phyloP scores from a whole-genome alignment of 2,329 filamentous ascomycete genomes.

The Claviceps sp. region DNA sequence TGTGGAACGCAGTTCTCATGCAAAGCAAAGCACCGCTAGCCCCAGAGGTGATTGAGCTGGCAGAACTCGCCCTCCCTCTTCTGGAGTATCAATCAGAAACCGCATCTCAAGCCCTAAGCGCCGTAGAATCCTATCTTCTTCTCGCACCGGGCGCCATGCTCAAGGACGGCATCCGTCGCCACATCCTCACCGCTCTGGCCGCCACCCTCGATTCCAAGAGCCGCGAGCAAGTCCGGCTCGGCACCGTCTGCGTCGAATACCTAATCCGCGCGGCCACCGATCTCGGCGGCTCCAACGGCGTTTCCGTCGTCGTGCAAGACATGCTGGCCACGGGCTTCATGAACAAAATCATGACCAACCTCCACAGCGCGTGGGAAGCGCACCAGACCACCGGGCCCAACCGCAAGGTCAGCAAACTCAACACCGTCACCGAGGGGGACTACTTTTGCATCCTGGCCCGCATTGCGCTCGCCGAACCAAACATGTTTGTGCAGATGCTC shows the following conservation, averaged over 20 bases:
- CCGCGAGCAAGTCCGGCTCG: constrained; percentile 43
- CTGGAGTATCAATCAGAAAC: constrained; percentile 54
- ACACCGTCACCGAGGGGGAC: constrained; percentile 65
- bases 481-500: constrained; percentile 49
- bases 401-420: constrained; percentile 52
- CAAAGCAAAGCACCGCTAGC: constrained; percentile 51
- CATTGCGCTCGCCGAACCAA: constrained; percentile 59
- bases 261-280: constrained; percentile 49
- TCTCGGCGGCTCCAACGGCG: constrained; percentile 46
- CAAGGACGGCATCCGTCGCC: constrained; percentile 38
- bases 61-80: constrained; percentile 49
- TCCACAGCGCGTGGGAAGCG: constrained; percentile 57
- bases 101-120: constrained; percentile 45
- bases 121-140: constrained; percentile 57
- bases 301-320: constrained; percentile 50
- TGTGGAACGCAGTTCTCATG: constrained; percentile 66
- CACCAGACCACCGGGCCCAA: constrained; percentile 75
- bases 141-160: constrained; percentile 56
- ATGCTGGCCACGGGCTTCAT: constrained; percentile 52
- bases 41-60: constrained; percentile 47
- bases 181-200: constrained; percentile 34
- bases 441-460: constrained; percentile 76
- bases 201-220: constrained; percentile 37
- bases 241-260: constrained; percentile 49
- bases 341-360: constrained; percentile 46